phyloP scores from a whole-genome alignment of 306 rosid genomes.

The Quercus gilva region DNA sequence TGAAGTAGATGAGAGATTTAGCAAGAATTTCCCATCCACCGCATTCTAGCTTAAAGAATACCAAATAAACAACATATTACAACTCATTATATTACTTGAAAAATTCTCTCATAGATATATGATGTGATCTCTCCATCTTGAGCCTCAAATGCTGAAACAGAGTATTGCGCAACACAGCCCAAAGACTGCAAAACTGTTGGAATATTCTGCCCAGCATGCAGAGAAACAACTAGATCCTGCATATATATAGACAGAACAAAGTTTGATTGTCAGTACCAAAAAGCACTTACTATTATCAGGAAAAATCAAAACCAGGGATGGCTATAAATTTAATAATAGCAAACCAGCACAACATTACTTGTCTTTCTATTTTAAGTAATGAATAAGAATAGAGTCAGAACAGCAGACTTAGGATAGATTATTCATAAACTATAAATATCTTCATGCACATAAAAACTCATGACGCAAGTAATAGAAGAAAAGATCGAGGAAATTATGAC shows the following conservation, averaged over 20 bases:
- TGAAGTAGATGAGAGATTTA: slow-evolving; percentile 10
- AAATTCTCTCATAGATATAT: slow-evolving; percentile 52
- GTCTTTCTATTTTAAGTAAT: neutral
- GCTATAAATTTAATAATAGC: neutral
- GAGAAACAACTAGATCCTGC: slow-evolving; percentile 64
- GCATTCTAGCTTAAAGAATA: slow-evolving; percentile 20
- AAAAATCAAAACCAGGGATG: neutral
- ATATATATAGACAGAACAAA: slow-evolving; percentile 11
- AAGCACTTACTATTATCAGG: slow-evolving; percentile 18
- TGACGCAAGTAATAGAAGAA: neutral
- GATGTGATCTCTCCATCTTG: slow-evolving; percentile 56
- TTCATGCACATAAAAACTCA: neutral
- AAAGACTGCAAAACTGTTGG: slow-evolving; percentile 88
- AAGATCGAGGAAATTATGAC: neutral
- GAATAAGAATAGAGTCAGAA: neutral
- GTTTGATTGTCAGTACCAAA: slow-evolving; percentile 4
- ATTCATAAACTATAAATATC: neutral
- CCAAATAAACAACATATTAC: slow-evolving; percentile 22
- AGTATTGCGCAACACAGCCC: slow-evolving; percentile 77
- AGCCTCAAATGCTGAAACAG: slow-evolving; percentile 62
- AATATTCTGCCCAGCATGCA: slow-evolving; percentile 50
- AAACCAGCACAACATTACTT: neutral
- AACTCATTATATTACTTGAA: slow-evolving; percentile 57
- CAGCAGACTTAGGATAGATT: neutral
- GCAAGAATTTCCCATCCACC: neutral